Evolutionary conservation across 768 basidiomycete species (phyloP).

Genomic region (Lentinula detonsa): DNA sequence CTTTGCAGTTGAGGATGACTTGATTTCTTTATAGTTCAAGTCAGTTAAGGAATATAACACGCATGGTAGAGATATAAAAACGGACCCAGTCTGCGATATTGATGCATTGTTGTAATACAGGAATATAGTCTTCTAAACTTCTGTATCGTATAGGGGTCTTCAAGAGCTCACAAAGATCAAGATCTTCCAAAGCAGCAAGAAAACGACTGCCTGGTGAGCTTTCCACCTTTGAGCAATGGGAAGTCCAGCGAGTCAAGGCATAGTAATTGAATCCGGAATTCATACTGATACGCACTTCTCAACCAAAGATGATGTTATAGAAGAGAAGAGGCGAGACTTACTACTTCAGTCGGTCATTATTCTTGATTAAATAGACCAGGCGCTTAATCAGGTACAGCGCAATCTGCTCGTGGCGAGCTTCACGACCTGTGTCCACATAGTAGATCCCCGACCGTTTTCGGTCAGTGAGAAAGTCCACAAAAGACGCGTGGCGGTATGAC

Average conservation of each 20-base stretch:
- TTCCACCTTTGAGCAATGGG: not conserved
- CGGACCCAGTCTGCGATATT: not conserved
- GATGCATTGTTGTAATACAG: not conserved
- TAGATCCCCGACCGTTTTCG: conserved; percentile 19
- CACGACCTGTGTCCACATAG: conserved; percentile 16
- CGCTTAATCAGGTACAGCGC: not conserved
- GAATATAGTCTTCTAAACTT: not conserved
- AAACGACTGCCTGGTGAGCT: not conserved
- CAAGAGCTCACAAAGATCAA: not conserved
- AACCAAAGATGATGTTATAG: no score
- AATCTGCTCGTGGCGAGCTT: not conserved
- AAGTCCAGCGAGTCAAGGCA: not conserved
- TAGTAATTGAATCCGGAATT: not conserved
- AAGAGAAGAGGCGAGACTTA: not conserved
- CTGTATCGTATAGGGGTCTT: not conserved
- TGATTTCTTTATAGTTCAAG: not conserved
- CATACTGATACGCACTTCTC: no score
- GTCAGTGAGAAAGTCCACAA: conserved; percentile 26
- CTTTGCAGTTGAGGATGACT: not conserved
- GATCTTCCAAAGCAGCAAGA: not conserved
- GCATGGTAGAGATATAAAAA: not conserved
- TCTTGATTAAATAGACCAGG: not conserved
- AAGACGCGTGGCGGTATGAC: conserved; percentile 21
- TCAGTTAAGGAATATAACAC: not conserved
- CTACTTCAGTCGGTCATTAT: not conserved